Conservation (phyloP, 2,329 filamentous ascomycete species). For the Xylogone sp. region DNA sequence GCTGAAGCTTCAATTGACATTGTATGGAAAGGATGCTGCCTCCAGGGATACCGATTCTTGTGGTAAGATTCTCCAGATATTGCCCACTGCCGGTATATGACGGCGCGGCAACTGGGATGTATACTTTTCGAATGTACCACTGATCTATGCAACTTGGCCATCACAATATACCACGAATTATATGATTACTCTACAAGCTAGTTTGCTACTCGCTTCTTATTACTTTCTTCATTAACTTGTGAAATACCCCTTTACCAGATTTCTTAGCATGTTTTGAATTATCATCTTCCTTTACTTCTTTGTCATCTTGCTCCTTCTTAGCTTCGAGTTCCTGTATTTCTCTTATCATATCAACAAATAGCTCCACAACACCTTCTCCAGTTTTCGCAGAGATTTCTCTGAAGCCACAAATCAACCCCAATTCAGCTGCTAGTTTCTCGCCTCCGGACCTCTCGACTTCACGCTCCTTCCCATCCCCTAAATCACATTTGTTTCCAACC, state of each 20-base stretch:
- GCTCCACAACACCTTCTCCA: conserved; percentile 2
- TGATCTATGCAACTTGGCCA: too few species aligned
- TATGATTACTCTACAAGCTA: too few species aligned
- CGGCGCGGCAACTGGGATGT: too few species aligned
- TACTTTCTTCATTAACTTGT: not conserved
- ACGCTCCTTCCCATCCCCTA: not conserved
- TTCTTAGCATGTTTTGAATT: not conserved
- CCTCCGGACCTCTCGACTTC: not conserved
- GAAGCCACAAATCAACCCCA: too few species aligned
- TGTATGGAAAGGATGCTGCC: too few species aligned
- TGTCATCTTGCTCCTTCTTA: too few species aligned
- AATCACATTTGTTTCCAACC: not conserved
- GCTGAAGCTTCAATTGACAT: too few species aligned
- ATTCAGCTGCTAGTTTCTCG: not conserved
- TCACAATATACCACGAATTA: too few species aligned
- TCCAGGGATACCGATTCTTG: too few species aligned
- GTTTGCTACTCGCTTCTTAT: not conserved
- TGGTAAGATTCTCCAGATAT: too few species aligned
- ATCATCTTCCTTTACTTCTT: not conserved
- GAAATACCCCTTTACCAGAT: not conserved
- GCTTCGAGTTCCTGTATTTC: not conserved
- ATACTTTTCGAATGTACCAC: too few species aligned
- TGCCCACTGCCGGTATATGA: too few species aligned
- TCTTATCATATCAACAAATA: not conserved
- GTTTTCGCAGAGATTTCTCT: conserved; percentile 6